Percentiles rank a stretch among this genome's conserved stretches.
Evolutionary conservation across 257 asterid genomes (phyloP).

Genomic region (Haberlea rhodopensis): DNA sequence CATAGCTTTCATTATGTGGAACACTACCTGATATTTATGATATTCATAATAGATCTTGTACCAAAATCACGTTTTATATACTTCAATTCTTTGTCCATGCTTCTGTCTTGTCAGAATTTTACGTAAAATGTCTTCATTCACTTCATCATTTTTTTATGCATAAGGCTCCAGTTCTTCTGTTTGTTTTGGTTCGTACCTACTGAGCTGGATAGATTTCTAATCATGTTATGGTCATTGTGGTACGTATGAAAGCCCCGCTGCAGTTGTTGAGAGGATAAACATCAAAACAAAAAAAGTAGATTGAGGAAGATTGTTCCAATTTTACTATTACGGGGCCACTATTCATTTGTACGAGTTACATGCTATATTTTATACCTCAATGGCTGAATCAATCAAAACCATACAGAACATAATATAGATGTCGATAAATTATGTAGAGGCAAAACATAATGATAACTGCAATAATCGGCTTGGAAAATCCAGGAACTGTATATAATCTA

Average conservation of each 20-base stretch:
- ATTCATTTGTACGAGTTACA: neutral
- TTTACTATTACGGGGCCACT: neutral
- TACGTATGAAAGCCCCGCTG: neutral
- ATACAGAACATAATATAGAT: too few relatives aligned
- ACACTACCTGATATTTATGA: neutral
- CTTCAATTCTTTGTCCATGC: neutral
- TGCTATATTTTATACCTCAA: too few relatives aligned
- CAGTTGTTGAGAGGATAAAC: neutral
- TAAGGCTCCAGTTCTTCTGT: neutral
- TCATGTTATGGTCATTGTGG: constrained; percentile 4
- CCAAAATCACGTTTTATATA: neutral
- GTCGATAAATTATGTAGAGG: too few relatives aligned
- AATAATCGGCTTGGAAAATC: too few relatives aligned
- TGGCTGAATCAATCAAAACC: too few relatives aligned
- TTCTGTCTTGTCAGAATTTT: neutral
- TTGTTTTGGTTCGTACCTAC: neutral
- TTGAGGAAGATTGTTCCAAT: neutral
- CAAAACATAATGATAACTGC: too few relatives aligned
- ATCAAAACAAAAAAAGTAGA: neutral
- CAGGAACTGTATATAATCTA: too few relatives aligned
- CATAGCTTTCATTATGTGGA: neutral
- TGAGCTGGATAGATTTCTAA: neutral
- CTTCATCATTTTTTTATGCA: neutral
- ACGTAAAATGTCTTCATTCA: neutral
- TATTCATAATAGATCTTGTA: neutral